phyloP scores from a whole-genome alignment of 768 basidiomycete species.

The Pleurotus salmoneostramineus region DNA sequence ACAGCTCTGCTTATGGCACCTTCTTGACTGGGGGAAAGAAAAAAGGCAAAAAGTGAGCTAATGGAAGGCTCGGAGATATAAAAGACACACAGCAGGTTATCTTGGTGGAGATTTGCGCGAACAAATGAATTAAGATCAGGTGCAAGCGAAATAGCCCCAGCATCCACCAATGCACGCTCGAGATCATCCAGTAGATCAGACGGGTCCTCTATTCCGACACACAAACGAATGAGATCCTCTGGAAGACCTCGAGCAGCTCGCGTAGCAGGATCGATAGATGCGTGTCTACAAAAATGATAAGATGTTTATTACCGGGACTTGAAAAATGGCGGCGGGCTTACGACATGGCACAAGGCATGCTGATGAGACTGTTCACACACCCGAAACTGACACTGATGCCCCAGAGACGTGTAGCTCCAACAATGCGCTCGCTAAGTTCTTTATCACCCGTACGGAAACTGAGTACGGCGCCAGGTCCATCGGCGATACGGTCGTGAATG shows the following conservation, averaged over 20 bases:
- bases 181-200: slow-evolving; percentile 93
- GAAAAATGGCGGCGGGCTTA: slow-evolving; percentile 43
- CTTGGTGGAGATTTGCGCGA: slow-evolving; percentile 26
- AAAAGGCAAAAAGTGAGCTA: slow-evolving; percentile 10
- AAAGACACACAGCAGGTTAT: slow-evolving; percentile 11
- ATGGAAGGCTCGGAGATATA: neutral
- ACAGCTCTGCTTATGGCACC: slow-evolving; percentile 51
- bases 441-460: slow-evolving; percentile 95
- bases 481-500: slow-evolving; percentile 87
- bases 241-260: slow-evolving; percentile 95
- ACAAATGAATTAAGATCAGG: slow-evolving; percentile 46
- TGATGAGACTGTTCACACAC: slow-evolving; percentile 95
- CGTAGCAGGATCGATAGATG: slow-evolving; percentile 94
- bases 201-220: slow-evolving; percentile 97
- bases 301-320: slow-evolving; percentile 7
- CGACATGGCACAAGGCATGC: slow-evolving; percentile 99
- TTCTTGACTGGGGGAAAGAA: neutral
- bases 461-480: slow-evolving; percentile 89
- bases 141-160: slow-evolving; percentile 75
- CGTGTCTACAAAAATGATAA: slow-evolving; percentile 57
- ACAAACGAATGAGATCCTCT: slow-evolving; percentile 97
- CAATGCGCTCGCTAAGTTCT: slow-evolving; percentile 85
- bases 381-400: slow-evolving; percentile 98
- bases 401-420: slow-evolving; percentile 91
- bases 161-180: slow-evolving; percentile 86